These are phyloP conservation scores for Grosmannia clavigera DNA, from an alignment of 2,329 filamentous ascomycete genomes.

Conservation along the genomic window DNA sequence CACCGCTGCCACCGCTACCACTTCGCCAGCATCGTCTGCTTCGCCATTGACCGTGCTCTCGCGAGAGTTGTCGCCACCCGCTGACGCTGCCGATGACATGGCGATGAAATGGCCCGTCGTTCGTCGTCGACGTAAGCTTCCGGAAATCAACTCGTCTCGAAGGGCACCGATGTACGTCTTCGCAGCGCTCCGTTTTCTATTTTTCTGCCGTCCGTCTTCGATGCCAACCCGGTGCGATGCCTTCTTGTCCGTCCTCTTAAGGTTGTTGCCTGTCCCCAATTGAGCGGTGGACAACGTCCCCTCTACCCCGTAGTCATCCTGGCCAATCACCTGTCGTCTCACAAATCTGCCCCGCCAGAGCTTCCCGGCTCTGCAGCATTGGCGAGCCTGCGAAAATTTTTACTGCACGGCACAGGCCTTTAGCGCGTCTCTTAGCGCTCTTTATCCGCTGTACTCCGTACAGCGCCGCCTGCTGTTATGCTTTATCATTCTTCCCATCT, in stretches of 20 bases:
- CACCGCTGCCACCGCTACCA: background rate
- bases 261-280: background rate
- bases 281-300: background rate
- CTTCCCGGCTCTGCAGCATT: background rate
- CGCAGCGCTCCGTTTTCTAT: background rate
- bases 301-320: background rate
- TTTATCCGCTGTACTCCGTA: background rate
- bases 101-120: background rate
- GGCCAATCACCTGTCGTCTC: background rate
- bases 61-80: slow-evolving; percentile 4
- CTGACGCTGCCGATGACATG: slow-evolving; percentile 12
- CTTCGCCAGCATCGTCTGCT: slow-evolving; percentile 7
- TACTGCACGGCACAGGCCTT: background rate
- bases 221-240: background rate
- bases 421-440: background rate
- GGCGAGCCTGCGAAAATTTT: background rate
- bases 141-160: background rate
- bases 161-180: background rate
- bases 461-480: background rate
- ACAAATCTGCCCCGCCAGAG: background rate
- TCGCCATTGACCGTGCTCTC: slow-evolving; percentile 6
- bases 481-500: background rate
- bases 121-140: background rate
- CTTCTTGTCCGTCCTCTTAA: background rate
- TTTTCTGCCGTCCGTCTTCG: background rate